A percentile compares a stretch with the other conserved stretches of the same genome.
Evolutionary conservation across 768 basidiomycete genomes (phyloP).

Genomic region (Agrocybe chaxingu): DNA sequence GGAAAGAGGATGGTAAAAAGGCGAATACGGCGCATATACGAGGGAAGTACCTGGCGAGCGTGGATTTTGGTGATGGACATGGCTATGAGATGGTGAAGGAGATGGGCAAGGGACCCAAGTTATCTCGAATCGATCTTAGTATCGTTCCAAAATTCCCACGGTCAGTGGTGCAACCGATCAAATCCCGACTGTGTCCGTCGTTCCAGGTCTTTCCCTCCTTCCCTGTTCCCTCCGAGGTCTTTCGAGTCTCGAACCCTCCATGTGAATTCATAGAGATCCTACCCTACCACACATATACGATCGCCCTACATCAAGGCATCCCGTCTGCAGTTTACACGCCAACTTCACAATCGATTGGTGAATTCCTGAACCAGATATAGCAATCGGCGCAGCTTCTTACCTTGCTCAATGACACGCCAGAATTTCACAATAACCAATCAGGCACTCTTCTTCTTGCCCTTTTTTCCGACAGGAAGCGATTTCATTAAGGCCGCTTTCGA

Average conservation of each 20-base stretch:
- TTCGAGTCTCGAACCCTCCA: too few species aligned
- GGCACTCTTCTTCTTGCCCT: constrained; percentile 31
- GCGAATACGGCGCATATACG: constrained; percentile 1
- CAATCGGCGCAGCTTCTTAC: too few species aligned
- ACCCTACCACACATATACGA: not conserved
- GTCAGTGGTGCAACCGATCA: constrained; percentile 18
- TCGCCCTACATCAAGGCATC: not conserved
- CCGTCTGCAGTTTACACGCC: not conserved
- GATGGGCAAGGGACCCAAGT: constrained; percentile 24
- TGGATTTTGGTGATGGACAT: constrained; percentile 93
- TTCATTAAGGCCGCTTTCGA: constrained; percentile 59
- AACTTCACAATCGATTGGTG: not conserved
- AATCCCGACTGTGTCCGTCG: constrained; percentile 13
- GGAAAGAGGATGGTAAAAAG: constrained; percentile 8
- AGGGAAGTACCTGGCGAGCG: constrained; percentile 77
- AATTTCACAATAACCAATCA: not conserved
- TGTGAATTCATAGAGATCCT: not conserved
- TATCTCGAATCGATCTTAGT: constrained; percentile 36
- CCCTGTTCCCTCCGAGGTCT: too few species aligned
- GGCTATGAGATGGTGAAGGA: constrained; percentile 32
- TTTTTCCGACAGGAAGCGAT: constrained; percentile 52
- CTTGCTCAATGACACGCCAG: too few species aligned
- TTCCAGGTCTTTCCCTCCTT: constrained; percentile 1
- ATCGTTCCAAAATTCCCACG: constrained; percentile 37
- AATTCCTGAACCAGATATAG: not conserved